Evolutionary conservation across 2,329 filamentous ascomycete genomes (phyloP).

Genomic region (Dactylellina parvicollis): DNA sequence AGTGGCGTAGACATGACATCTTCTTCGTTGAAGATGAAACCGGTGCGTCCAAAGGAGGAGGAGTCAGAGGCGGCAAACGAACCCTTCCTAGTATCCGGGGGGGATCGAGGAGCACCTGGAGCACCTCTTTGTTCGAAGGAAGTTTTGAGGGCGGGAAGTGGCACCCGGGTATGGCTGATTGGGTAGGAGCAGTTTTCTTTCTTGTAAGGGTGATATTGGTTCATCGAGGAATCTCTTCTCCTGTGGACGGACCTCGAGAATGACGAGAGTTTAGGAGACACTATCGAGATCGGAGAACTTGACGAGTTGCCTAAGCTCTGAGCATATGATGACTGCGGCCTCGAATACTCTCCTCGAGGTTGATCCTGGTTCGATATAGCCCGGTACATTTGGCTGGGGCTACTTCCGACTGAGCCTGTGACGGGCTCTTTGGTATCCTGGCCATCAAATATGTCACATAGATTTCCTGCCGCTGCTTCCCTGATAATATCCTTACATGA

Average conservation of each 20-base stretch:
- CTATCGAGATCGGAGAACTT: constrained; percentile 42
- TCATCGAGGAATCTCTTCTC: constrained; percentile 28
- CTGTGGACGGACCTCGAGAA: constrained; percentile 39
- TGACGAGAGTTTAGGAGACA: constrained; percentile 39
- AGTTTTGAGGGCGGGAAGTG: constrained; percentile 39
- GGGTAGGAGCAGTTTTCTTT: constrained; percentile 39
- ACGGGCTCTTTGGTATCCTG: constrained; percentile 35
- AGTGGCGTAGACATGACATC: constrained; percentile 42
- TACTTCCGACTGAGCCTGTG: constrained; percentile 18
- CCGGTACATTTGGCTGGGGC: constrained; percentile 29
- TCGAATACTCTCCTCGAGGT: constrained; percentile 41
- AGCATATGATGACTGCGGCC: constrained; percentile 45
- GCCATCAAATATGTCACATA: constrained; percentile 45
- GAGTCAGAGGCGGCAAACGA: constrained; percentile 51
- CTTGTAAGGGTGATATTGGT: constrained; percentile 51
- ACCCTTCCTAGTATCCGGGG: constrained; percentile 48
- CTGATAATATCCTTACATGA: constrained; percentile 52
- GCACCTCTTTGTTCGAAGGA: constrained; percentile 34
- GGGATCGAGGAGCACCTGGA: constrained; percentile 27
- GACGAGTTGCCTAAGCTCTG: constrained; percentile 48
- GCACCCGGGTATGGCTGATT: constrained; percentile 9
- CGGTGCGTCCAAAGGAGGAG: constrained; percentile 39
- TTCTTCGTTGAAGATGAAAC: constrained; percentile 38
- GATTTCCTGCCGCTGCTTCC: constrained; percentile 33
- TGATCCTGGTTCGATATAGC: constrained; percentile 29